Evolutionary conservation across 345 rosid genomes (phyloP).

Genomic region (Capsella bursapastoris): DNA sequence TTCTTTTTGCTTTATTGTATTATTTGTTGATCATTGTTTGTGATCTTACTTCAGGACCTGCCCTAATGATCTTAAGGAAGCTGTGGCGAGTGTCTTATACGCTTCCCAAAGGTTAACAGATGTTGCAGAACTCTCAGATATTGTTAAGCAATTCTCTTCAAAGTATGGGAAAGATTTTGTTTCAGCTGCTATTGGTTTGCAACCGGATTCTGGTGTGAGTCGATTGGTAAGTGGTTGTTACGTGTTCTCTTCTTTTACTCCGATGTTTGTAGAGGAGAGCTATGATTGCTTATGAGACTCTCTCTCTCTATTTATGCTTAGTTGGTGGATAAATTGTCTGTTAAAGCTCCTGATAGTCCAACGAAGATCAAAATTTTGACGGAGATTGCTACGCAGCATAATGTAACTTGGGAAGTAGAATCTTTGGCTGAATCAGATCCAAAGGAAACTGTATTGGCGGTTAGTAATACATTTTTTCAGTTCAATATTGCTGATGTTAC

Average conservation of each 20-base stretch:
- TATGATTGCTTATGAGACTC: constrained; percentile 24
- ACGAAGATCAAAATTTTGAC: constrained; percentile 72
- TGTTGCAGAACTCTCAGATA: constrained; percentile 71
- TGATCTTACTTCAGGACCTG: constrained; percentile 54
- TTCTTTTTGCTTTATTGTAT: background rate
- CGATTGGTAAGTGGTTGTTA: constrained; percentile 63
- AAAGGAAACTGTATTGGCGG: constrained; percentile 51
- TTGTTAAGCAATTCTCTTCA: constrained; percentile 68
- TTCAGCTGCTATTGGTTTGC: constrained; percentile 73
- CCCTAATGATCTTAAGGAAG: constrained; percentile 86
- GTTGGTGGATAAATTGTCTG: constrained; percentile 87
- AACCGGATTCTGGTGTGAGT: constrained; percentile 84
- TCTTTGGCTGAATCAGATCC: constrained; percentile 61
- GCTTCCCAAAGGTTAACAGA: constrained; percentile 89
- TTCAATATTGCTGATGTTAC: constrained; percentile 1
- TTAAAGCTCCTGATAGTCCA: constrained; percentile 82
- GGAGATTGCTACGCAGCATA: constrained; percentile 80
- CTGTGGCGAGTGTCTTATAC: constrained; percentile 64
- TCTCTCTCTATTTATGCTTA: constrained; percentile 33
- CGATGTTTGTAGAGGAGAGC: background rate
- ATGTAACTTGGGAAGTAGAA: constrained; percentile 74
- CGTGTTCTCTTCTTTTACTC: background rate
- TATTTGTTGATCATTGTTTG: constrained; percentile 22
- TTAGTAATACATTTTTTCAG: constrained; percentile 31
- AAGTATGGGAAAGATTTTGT: constrained; percentile 93